Percentiles rank a stretch among this genome's conserved stretches.
These are phyloP conservation scores for Aspergillus calidoustus DNA, from an alignment of 2,329 filamentous ascomycete genomes.

Conservation along the genomic window DNA sequence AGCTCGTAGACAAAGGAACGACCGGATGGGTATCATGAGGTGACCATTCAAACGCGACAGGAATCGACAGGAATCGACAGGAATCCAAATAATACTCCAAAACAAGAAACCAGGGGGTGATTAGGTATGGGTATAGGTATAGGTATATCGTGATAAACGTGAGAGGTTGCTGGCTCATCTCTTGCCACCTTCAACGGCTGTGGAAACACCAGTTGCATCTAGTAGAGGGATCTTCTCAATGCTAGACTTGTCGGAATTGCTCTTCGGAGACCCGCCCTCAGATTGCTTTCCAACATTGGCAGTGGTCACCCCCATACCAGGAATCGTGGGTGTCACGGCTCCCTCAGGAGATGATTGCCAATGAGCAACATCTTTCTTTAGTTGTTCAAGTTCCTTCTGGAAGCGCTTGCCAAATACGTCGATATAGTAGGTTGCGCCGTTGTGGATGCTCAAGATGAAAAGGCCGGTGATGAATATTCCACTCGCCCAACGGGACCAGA, in stretches of 20 bases:
- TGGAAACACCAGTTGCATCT: slow-evolving; percentile 36
- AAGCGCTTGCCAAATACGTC: slow-evolving; percentile 97
- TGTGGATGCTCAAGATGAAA: slow-evolving; percentile 96
- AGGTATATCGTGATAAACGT: not conserved
- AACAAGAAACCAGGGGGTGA: slow-evolving; percentile 4
- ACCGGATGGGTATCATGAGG: slow-evolving; percentile 23
- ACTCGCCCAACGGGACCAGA: slow-evolving; percentile 82
- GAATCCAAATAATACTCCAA: slow-evolving; percentile 14
- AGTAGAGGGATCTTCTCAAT: slow-evolving; percentile 44
- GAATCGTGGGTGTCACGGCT: slow-evolving; percentile 33
- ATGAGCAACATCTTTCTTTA: slow-evolving; percentile 86
- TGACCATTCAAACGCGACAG: slow-evolving; percentile 11
- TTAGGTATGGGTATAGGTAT: not conserved
- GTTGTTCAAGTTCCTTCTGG: slow-evolving; percentile 89
- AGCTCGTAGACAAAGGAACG: slow-evolving; percentile 8
- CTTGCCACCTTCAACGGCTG: slow-evolving; percentile 27
- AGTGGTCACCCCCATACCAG: slow-evolving; percentile 31
- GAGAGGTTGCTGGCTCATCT: not conserved
- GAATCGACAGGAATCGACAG: slow-evolving; percentile 4
- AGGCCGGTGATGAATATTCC: slow-evolving; percentile 75
- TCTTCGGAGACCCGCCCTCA: slow-evolving; percentile 23
- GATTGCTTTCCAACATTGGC: slow-evolving; percentile 24
- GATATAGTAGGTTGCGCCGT: slow-evolving; percentile 96
- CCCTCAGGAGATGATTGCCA: slow-evolving; percentile 66
- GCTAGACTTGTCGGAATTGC: slow-evolving; percentile 31